Percentiles rank a stretch among this genome's conserved stretches.
phyloP scores from a whole-genome alignment of 805 yeast genomes.

The Cyberlindnera subsufficiens region DNA sequence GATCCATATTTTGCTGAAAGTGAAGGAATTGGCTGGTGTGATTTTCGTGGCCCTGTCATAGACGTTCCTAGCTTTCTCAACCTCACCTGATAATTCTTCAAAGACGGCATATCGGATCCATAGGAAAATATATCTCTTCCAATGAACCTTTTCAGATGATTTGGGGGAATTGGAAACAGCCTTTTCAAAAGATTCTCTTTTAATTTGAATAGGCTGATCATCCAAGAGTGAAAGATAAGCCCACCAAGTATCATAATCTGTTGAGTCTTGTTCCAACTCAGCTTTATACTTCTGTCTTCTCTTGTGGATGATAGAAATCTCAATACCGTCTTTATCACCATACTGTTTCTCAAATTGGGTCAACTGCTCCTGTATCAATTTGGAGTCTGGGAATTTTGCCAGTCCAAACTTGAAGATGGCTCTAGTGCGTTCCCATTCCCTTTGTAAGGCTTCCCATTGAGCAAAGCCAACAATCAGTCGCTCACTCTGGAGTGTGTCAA shows the following conservation, averaged over 20 bases:
- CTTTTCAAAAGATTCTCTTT: constrained; percentile 34
- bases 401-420: constrained; percentile 50
- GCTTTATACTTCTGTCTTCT: constrained; percentile 52
- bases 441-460: constrained; percentile 57
- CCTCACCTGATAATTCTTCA: constrained; percentile 48
- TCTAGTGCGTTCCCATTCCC: constrained; percentile 59
- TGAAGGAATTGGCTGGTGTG: constrained; percentile 53
- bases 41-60: constrained; percentile 43
- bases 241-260: constrained; percentile 84
- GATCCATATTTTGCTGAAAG: constrained; percentile 74
- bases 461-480: constrained; percentile 52
- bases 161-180: constrained; percentile 38
- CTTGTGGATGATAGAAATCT: constrained; percentile 44
- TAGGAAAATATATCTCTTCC: constrained; percentile 67
- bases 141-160: constrained; percentile 32
- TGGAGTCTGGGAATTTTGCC: constrained; percentile 35
- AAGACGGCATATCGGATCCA: constrained; percentile 64
- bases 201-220: constrained; percentile 27
- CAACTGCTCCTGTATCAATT: constrained; percentile 20
- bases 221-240: constrained; percentile 45
- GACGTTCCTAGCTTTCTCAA: constrained; percentile 39
- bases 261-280: constrained; percentile 38
- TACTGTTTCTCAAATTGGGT: constrained; percentile 55
- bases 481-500: constrained; percentile 42
- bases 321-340: constrained; percentile 53